Conservation (phyloP, 169 alveolate genomes). For the Plasmodium coatneyi region DNA sequence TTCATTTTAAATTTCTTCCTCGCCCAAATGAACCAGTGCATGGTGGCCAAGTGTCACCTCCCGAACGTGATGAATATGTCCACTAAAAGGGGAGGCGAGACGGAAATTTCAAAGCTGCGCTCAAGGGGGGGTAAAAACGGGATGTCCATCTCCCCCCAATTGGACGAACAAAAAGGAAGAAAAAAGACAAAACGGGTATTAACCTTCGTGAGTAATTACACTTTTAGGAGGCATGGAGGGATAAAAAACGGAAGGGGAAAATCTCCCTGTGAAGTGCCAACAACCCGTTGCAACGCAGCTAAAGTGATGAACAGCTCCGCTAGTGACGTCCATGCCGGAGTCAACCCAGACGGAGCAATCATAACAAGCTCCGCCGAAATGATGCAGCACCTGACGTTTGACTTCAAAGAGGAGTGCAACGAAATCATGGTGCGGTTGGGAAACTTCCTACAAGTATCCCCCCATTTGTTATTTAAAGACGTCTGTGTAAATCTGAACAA, state of each 20-base stretch:
- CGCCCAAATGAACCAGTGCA: slow-evolving; percentile 4
- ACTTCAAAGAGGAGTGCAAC: slow-evolving; percentile 62
- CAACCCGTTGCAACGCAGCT: background rate
- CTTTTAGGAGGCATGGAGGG: background rate
- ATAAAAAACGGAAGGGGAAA: background rate
- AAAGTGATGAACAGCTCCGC: background rate
- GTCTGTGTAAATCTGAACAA: slow-evolving; percentile 69
- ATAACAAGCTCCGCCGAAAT: slow-evolving; percentile 25
- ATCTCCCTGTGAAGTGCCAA: background rate
- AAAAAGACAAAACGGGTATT: background rate
- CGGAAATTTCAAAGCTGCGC: background rate
- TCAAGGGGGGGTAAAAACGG: background rate
- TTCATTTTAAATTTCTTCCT: background rate
- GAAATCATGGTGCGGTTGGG: slow-evolving; percentile 59
- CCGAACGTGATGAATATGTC: background rate
- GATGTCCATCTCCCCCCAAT: background rate
- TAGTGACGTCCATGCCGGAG: background rate
- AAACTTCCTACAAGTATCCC: slow-evolving; percentile 62
- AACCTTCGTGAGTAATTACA: background rate
- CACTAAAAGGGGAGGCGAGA: background rate
- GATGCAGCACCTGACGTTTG: slow-evolving; percentile 23
- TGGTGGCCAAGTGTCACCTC: background rate
- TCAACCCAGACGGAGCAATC: background rate
- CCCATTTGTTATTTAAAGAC: slow-evolving; percentile 50
- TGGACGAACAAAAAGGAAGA: background rate